Base-by-base conservation (phyloP, 352 stramenopile genomes). In the Globisporangium echinulatum region DNA sequence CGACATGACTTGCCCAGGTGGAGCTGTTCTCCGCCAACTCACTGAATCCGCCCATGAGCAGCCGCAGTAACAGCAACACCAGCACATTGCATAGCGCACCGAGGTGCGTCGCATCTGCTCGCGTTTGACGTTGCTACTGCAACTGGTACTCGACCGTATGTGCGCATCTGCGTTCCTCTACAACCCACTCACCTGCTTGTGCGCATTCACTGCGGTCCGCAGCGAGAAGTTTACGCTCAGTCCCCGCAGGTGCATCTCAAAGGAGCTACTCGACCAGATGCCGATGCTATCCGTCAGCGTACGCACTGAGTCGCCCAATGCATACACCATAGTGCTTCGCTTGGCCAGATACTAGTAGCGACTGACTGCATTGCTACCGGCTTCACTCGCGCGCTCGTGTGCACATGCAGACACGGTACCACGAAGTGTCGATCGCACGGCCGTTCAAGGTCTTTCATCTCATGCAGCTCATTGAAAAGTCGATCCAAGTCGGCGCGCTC, bases 381-480 rank as follows among this genome's bases (percentile, higher is more conserved):
- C 15, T 5, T 47, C 42, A 47, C 42, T 10, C 11, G 43, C 43
- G 15, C 43, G 7, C 43, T 48, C 43, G 43, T 7, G 17, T 38
- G 14, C 48, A 9, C n/a, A 7, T 10, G 17, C 44, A 90, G 79
- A 82, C 72, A 5, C 74, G 74, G 9, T 87, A 87, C 60, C 69
- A 83, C 42, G 74, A 90, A 57, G 72, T 82, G 19, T 63, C 64
- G 10, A 74, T 88, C 39, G 49, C 67, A 40, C 68, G 76, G 54
- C 77, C 77, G 15, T 87, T 91, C 43, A 76, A 74, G 9, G 85
- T 86, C 56, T 93, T 91, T 63, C 71, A 90, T 49, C 59, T 93
- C 44, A 88, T 93, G 79, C 77, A 87, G 50, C 75, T 91, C 38
- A 82, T 93, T 49, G 77, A 93, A 46, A 85, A 85, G 56, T 89